phyloP scores from a whole-genome alignment of 805 yeast species.

The Ogataea henricii region DNA sequence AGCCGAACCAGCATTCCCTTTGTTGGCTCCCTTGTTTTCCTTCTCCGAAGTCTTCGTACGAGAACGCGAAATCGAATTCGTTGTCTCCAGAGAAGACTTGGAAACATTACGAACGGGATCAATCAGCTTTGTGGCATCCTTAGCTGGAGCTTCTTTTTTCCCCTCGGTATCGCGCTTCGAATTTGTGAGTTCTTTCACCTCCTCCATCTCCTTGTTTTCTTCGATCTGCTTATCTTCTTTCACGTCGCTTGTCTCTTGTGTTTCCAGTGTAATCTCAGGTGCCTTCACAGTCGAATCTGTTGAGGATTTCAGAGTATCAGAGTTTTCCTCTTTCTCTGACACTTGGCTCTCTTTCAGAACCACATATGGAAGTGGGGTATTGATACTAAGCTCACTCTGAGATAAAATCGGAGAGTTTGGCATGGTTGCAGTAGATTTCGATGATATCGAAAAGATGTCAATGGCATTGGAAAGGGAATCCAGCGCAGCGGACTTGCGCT shows the following conservation, averaged over 20 bases:
- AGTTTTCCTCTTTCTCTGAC: constrained; percentile 4
- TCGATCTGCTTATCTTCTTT: background rate
- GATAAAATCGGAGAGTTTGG: constrained; percentile 22
- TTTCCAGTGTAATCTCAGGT: background rate
- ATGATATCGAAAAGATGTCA: constrained; percentile 30
- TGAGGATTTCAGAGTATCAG: constrained; percentile 2
- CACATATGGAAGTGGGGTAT: background rate
- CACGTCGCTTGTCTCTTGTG: background rate
- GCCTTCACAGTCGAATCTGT: constrained; percentile 3
- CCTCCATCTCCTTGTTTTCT: background rate
- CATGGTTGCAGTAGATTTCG: constrained; percentile 19
- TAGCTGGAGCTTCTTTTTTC: background rate
- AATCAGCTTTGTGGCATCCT: background rate
- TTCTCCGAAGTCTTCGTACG: constrained; percentile 24
- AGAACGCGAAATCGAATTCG: constrained; percentile 1
- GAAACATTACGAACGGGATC: constrained; percentile 1
- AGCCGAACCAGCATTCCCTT: constrained; percentile 17
- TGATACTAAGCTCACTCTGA: constrained; percentile 1
- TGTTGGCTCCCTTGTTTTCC: constrained; percentile 25
- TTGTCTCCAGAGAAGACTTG: constrained; percentile 1
- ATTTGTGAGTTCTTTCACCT: background rate
- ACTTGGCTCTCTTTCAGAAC: background rate
- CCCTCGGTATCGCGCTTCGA: background rate
- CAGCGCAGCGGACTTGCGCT: constrained; percentile 35
- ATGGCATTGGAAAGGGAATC: constrained; percentile 37